Percentiles rank a stretch among this genome's conserved stretches.
Evolutionary conservation across 164 flowering plant species (phyloP).

Genomic region (Magnolia sinica): DNA sequence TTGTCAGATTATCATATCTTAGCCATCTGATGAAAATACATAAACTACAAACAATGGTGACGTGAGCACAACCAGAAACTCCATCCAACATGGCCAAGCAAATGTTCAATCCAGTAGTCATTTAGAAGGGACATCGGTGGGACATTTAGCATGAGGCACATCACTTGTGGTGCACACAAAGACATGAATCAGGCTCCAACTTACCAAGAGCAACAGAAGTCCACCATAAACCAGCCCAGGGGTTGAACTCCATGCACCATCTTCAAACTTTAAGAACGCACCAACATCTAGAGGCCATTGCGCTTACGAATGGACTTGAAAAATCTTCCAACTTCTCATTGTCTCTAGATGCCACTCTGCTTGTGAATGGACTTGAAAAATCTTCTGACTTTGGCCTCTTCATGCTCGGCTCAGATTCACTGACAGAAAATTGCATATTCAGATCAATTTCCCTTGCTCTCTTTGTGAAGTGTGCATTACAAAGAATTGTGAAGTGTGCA

Average conservation of each 20-base stretch:
- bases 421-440: conserved; percentile 48
- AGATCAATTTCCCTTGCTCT: conserved; percentile 73
- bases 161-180: conserved; percentile 66
- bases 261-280: conserved; percentile 38
- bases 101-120: conserved; percentile 15
- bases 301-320: conserved; percentile 16
- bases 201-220: conserved; percentile 32
- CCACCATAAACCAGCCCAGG: conserved; percentile 31
- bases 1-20: not conserved
- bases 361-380: conserved; percentile 16
- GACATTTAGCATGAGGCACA: conserved; percentile 41
- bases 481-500: too few species aligned
- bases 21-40: not conserved
- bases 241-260: conserved; percentile 23
- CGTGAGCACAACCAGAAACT: too few species aligned
- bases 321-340: conserved; percentile 27
- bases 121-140: conserved; percentile 56
- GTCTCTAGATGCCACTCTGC: conserved; percentile 16
- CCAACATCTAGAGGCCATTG: conserved; percentile 22
- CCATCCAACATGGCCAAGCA: too few species aligned
- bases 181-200: conserved; percentile 40
- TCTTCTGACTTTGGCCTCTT: conserved; percentile 61
- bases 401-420: conserved; percentile 48
- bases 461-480: conserved; percentile 24
- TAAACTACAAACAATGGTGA: too few species aligned